Evolutionary conservation across 176 grass and related monocot species (phyloP).

Genomic region (Calamus simplicifolius): DNA sequence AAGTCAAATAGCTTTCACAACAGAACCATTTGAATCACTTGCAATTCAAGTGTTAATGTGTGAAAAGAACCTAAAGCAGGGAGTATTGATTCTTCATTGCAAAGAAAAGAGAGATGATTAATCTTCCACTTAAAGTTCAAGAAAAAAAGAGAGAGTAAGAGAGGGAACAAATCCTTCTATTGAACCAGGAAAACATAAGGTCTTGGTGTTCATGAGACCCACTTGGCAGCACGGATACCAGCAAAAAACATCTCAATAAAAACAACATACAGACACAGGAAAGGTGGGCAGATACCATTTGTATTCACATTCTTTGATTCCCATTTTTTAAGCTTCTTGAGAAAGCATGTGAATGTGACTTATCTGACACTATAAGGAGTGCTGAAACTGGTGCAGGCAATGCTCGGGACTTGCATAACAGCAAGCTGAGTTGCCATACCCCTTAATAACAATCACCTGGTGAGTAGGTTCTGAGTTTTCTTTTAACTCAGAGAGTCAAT

Average conservation of each 20-base stretch:
- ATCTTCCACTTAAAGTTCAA: too few species aligned
- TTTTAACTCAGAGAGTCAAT: too few species aligned
- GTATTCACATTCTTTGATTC: constrained; percentile 7
- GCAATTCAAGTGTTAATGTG: not conserved
- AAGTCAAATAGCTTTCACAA: not conserved
- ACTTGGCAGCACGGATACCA: constrained; percentile 2
- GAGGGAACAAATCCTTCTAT: not conserved
- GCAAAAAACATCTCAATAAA: not conserved
- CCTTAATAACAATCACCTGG: too few species aligned
- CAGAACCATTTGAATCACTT: constrained; percentile 1
- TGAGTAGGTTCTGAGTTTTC: too few species aligned
- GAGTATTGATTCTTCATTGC: constrained; percentile 8
- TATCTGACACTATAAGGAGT: too few species aligned
- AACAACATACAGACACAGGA: not conserved
- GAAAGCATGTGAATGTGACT: too few species aligned
- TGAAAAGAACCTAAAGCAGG: not conserved
- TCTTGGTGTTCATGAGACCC: not conserved
- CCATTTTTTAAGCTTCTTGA: not conserved
- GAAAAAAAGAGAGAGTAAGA: not conserved
- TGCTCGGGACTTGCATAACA: too few species aligned
- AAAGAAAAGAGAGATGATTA: too few species aligned
- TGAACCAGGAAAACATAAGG: not conserved
- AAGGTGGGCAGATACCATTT: not conserved
- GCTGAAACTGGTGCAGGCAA: too few species aligned
- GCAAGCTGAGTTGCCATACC: too few species aligned